Percentiles rank a stretch among this genome's conserved stretches.
Conservation (phyloP, 331 rosid genomes). For the Malus hybrid region DNA sequence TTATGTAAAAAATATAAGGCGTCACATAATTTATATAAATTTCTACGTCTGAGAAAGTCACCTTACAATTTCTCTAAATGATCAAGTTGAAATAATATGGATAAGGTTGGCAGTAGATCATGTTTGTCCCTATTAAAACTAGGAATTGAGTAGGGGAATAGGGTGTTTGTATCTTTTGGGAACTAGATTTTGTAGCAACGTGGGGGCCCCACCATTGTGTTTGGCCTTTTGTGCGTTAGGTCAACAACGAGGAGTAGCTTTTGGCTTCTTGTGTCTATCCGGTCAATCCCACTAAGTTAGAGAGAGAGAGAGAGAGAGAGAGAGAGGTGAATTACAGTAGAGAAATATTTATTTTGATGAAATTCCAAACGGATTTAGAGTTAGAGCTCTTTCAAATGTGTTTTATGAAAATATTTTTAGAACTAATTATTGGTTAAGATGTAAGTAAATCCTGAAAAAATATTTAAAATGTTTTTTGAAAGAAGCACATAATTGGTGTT, state of each 20-base stretch:
- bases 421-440: fast-evolving
- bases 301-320: too few relatives aligned
- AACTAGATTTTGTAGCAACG: slow-evolving; percentile 17
- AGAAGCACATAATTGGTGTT: too few relatives aligned
- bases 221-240: slow-evolving; percentile 61
- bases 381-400: fast-evolving
- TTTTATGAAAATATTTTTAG: too few relatives aligned
- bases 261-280: slow-evolving; percentile 45
- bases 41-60: too few relatives aligned
- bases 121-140: neutral
- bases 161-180: slow-evolving; percentile 15
- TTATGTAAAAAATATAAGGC: too few relatives aligned
- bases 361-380: neutral
- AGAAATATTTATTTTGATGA: neutral
- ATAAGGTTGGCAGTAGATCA: too few relatives aligned
- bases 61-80: too few relatives aligned
- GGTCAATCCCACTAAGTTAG: slow-evolving; percentile 37
- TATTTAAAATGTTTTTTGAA: fast-evolving
- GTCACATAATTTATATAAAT: too few relatives aligned
- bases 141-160: neutral
- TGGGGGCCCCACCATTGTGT: slow-evolving; percentile 45
- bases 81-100: too few relatives aligned
- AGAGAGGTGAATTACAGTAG: slow-evolving; percentile 5
- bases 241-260: slow-evolving; percentile 70
- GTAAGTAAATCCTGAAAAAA: fast-evolving